Conservation (phyloP, 2,329 filamentous ascomycete species). For the Cylindrodendrum hubeiense region DNA sequence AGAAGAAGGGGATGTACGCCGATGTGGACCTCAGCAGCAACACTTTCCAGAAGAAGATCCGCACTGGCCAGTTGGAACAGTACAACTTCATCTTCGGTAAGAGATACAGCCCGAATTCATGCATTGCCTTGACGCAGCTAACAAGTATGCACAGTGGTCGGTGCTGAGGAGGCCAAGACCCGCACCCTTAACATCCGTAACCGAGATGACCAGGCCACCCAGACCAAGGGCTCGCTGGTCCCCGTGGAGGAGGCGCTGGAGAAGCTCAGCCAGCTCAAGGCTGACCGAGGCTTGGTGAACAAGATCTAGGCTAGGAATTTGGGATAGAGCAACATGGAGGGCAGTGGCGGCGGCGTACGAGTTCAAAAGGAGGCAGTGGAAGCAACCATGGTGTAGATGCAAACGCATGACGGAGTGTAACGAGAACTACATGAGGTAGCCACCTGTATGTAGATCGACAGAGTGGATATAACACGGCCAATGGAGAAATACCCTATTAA, state of each 20-base stretch:
- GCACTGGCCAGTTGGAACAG: conserved; percentile 82
- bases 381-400: conserved; percentile 34
- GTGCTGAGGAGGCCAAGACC: conserved; percentile 70
- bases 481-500: conserved; percentile 28
- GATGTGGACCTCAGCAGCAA: conserved; percentile 73
- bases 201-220: conserved; percentile 72
- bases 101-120: conserved; percentile 2
- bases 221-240: conserved; percentile 71
- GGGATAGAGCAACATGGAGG: conserved; percentile 21
- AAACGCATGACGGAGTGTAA: conserved; percentile 26
- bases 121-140: conserved; percentile 18
- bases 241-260: conserved; percentile 68
- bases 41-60: conserved; percentile 91
- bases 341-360: conserved; percentile 21
- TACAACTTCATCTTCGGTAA: conserved; percentile 87
- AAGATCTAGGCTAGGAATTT: conserved; percentile 44
- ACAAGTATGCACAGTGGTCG: conserved; percentile 62
- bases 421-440: conserved; percentile 21
- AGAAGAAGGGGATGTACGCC: conserved; percentile 75
- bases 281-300: conserved; percentile 56
- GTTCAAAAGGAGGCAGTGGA: conserved; percentile 36
- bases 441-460: conserved; percentile 13
- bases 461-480: conserved; percentile 33
- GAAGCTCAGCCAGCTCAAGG: conserved; percentile 65
- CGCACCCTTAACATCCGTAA: conserved; percentile 74